Conservation (phyloP, 331 rosid genomes). For the Pyracantha coccinea region DNA sequence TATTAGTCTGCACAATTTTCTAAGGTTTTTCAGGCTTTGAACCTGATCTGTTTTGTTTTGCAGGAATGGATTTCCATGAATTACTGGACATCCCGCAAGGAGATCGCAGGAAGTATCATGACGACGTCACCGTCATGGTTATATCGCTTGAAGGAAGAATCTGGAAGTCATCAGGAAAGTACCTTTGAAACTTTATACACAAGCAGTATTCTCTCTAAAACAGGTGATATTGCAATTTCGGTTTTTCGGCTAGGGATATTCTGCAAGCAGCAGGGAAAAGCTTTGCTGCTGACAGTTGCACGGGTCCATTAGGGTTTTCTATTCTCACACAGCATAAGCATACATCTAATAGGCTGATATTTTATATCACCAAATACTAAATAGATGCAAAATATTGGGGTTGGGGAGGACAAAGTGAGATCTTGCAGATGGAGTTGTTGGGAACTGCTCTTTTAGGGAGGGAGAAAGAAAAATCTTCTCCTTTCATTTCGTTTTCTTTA, state of each 20-base stretch:
- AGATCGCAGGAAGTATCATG: conserved; percentile 87
- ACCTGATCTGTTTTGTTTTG: conserved; percentile 14
- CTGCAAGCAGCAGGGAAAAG: conserved; percentile 29
- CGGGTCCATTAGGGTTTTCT: conserved; percentile 35
- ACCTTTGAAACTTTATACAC: conserved; percentile 41
- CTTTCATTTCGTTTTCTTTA: conserved; percentile 14
- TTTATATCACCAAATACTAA: conserved; percentile 27
- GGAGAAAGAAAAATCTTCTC: conserved; percentile 1
- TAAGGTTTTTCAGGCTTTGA: neutral
- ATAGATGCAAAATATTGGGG: conserved; percentile 3
- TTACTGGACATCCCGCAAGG: conserved; percentile 93
- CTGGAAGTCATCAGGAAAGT: conserved; percentile 96
- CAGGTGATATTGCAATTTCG: conserved; percentile 11
- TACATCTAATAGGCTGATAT: conserved; percentile 29
- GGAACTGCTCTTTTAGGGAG: conserved; percentile 25
- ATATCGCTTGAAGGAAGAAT: conserved; percentile 98
- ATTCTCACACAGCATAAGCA: conserved; percentile 30
- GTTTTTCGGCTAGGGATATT: conserved; percentile 25
- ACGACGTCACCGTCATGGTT: conserved; percentile 93
- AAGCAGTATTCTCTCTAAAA: conserved; percentile 23
- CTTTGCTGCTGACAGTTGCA: conserved; percentile 44
- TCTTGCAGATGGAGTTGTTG: conserved; percentile 36
- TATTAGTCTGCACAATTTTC: neutral
- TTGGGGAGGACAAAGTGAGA: conserved; percentile 4
- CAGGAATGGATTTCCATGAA: conserved; percentile 95